Percentiles rank a stretch among this genome's conserved stretches.
These are phyloP conservation scores for Pelargonium myrrhifolium DNA, from an alignment of 441 rosid genomes.

Conservation along the genomic window DNA sequence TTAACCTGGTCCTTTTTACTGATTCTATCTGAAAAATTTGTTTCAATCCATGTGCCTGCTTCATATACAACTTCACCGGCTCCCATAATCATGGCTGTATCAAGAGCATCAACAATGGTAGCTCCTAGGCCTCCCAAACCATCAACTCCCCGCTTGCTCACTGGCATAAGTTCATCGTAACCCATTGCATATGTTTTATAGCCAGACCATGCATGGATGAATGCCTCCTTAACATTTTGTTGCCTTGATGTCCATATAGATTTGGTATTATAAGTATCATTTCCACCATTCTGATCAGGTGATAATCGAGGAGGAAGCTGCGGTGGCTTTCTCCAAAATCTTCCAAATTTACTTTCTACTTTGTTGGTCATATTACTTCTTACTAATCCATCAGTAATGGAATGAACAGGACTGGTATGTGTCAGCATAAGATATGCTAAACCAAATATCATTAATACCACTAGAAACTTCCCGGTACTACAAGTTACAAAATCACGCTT, in stretches of 20 bases:
- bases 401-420: constrained; percentile 32
- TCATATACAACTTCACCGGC: constrained; percentile 64
- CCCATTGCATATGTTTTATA: constrained; percentile 86
- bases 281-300: constrained; percentile 51
- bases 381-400: constrained; percentile 27
- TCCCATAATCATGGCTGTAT: constrained; percentile 96
- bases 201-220: constrained; percentile 89
- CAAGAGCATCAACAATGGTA: constrained; percentile 87
- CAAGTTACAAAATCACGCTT: constrained; percentile 53
- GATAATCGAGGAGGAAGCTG: constrained; percentile 79
- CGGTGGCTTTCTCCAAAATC: constrained; percentile 60
- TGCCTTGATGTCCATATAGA: constrained; percentile 56
- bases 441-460: constrained; percentile 55
- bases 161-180: constrained; percentile 88
- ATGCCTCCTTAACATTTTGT: constrained; percentile 68
- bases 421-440: constrained; percentile 46
- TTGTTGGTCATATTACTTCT: constrained; percentile 23
- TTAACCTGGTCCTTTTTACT: constrained; percentile 85
- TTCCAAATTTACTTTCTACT: constrained; percentile 38
- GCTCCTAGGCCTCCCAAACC: constrained; percentile 97
- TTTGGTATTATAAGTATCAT: constrained; percentile 20
- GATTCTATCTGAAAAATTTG: constrained; percentile 68
- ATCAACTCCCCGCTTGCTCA: constrained; percentile 62
- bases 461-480: constrained; percentile 68
- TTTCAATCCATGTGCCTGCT: constrained; percentile 86